Base-by-base conservation (phyloP, 768 basidiomycete genomes). In the Pluteus cervinus region DNA sequence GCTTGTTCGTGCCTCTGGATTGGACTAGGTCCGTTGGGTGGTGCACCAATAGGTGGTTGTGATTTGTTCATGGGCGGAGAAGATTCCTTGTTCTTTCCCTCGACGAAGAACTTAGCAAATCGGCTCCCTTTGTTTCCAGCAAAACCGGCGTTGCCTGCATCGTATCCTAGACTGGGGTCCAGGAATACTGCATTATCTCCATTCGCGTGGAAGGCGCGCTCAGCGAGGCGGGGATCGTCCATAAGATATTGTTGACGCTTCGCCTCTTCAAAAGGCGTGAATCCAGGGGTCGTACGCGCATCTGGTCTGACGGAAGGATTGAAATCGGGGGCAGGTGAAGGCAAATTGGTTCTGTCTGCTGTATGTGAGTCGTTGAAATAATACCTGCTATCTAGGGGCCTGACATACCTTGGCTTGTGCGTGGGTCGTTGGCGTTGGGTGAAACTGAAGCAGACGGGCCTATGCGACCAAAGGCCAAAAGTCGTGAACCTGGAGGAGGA, bases 81-180 rank as follows among this genome's bases (percentile, higher is more conserved):
- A 14, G 49, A 50, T 10, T 79, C 78, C 44, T 69, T 71, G 17
- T 62, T 57, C 56, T 85, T 87, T n/a, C 72, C 72, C 47, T 89
- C 86, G n/a, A n/a, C n/a, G 45, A 89, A 90, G 57, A 88, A 87
- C 54, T 88, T 90, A 22, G 86, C 87, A 55, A 89, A 84, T 24
- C 87, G 79, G 53, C 86, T 89, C 26, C 86, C 86, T 56, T 81
- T 86, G 17, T 68, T 69, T 22, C 66, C 61, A 10, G 75, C 65
- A 51, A 73, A 64, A 22, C 71, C 68, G 18, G 67, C 65, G 17
- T 63, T 63, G 36, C 49, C 60, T 7, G 43, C n/a, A 36, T 64
- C 63, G 18, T 25, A 29, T 14, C n/a, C n/a, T n/a, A n/a, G n/a
- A n/a, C n/a, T n/a, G 30, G 2, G 36, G 24, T 21, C 43, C 20